These are phyloP conservation scores for Pseudocercospora eumusae DNA, from an alignment of 2,329 filamentous ascomycete species.

Conservation along the genomic window DNA sequence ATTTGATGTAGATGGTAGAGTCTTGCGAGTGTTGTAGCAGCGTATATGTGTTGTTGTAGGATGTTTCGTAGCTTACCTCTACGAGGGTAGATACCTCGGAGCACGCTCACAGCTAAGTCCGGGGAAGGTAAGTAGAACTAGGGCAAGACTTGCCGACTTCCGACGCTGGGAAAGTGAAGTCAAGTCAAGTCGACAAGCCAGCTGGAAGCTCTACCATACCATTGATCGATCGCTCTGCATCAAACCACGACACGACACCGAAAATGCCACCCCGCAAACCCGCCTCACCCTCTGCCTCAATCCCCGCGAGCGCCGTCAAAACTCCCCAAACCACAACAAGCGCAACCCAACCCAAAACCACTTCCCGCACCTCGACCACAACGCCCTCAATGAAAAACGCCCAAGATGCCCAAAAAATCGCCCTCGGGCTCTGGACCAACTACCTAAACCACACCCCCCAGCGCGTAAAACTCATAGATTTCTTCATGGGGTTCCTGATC, in stretches of 20 bases:
- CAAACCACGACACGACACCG: neutral
- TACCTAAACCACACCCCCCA: conserved; percentile 83
- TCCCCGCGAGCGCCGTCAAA: conserved; percentile 13
- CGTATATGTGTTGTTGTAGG: neutral
- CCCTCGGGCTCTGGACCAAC: conserved; percentile 70
- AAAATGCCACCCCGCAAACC: conserved; percentile 4
- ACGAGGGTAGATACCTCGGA: neutral
- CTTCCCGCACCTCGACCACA: conserved; percentile 33
- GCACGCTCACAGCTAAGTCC: neutral
- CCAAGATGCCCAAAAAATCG: conserved; percentile 58
- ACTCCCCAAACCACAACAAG: conserved; percentile 21
- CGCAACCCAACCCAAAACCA: conserved; percentile 23
- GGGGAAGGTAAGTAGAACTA: neutral
- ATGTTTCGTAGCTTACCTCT: neutral
- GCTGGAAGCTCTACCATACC: neutral
- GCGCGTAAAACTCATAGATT: conserved; percentile 87
- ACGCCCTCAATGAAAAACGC: conserved; percentile 27
- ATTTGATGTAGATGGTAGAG: neutral
- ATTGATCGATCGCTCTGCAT: no score
- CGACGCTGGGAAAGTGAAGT: neutral
- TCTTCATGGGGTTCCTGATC: conserved; percentile 85
- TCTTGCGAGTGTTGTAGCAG: neutral
- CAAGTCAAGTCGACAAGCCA: no score
- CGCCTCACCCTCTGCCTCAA: conserved; percentile 10
- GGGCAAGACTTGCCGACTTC: neutral